Evolutionary conservation across 2,329 filamentous ascomycete species (phyloP).

Genomic region (Trichoderma citrinoviride): DNA sequence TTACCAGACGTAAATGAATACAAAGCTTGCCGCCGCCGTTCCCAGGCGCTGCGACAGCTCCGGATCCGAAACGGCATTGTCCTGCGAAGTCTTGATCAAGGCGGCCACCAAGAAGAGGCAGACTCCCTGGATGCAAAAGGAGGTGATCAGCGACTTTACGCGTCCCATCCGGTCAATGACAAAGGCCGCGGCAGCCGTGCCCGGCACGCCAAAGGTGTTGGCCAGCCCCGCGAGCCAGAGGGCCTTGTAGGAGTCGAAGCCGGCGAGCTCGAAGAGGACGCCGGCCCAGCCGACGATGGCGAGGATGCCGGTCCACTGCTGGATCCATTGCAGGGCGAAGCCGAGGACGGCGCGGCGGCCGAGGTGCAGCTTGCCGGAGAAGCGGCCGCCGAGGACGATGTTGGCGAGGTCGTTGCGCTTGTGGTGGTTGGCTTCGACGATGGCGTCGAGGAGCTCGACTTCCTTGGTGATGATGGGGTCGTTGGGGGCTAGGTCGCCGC

Average conservation of each 20-base stretch:
- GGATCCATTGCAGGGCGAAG: slow-evolving; percentile 42
- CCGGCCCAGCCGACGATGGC: slow-evolving; percentile 40
- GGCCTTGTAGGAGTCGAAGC: slow-evolving; percentile 28
- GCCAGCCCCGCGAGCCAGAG: slow-evolving; percentile 47
- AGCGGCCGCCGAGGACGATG: slow-evolving; percentile 38
- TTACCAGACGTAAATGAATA: slow-evolving; percentile 30
- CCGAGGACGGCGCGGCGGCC: slow-evolving; percentile 42
- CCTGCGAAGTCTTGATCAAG: slow-evolving; percentile 33
- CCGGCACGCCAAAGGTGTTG: slow-evolving; percentile 51
- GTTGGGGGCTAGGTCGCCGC: slow-evolving; percentile 33
- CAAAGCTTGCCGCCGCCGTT: slow-evolving; percentile 28
- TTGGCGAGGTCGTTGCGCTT: slow-evolving; percentile 40
- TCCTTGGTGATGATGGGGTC: slow-evolving; percentile 37
- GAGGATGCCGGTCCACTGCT: slow-evolving; percentile 45
- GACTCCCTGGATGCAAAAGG: slow-evolving; percentile 32
- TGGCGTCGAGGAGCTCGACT: slow-evolving; percentile 41
- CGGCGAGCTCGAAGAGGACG: slow-evolving; percentile 27
- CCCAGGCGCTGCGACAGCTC: slow-evolving; percentile 24
- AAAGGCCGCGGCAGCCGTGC: slow-evolving; percentile 50
- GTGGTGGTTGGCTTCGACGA: slow-evolving; percentile 39
- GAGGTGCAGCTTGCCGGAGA: slow-evolving; percentile 38
- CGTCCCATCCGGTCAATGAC: slow-evolving; percentile 51
- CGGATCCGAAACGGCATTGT: slow-evolving; percentile 17
- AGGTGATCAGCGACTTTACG: slow-evolving; percentile 31
- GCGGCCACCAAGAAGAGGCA: slow-evolving; percentile 34